Percentiles rank a stretch among this genome's conserved stretches.
Conservation (phyloP, 768 basidiomycete genomes). For the Naganishia onofrii region DNA sequence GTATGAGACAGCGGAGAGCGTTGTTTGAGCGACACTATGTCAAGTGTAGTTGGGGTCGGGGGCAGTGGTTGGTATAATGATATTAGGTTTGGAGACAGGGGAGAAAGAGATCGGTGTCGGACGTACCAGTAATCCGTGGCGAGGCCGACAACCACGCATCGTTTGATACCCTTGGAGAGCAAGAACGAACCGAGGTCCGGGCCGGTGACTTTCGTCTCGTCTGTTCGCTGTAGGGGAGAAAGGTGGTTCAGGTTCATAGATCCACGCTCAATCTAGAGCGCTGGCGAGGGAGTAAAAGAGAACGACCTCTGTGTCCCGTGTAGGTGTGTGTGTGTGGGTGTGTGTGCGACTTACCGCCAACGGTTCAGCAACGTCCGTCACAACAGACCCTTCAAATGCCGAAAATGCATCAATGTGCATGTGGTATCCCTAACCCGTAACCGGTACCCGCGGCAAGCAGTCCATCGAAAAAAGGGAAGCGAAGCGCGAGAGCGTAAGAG, state of each 20-base stretch:
- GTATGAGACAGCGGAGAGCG: slow-evolving; percentile 18
- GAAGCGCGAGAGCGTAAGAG: too few relatives aligned
- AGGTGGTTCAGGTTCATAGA: too few relatives aligned
- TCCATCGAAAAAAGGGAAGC: too few relatives aligned
- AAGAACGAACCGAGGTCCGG: slow-evolving; percentile 13
- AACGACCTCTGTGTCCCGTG: too few relatives aligned
- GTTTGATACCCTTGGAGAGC: slow-evolving; percentile 34
- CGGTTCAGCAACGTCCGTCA: not conserved
- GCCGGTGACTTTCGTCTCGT: not conserved
- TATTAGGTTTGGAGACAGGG: too few relatives aligned
- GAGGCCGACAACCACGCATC: slow-evolving; percentile 30
- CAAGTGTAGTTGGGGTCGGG: too few relatives aligned
- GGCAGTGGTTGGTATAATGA: too few relatives aligned
- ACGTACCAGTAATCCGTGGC: slow-evolving; percentile 6
- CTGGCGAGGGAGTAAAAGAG: too few relatives aligned
- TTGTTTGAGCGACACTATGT: slow-evolving; percentile 25
- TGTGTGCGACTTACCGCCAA: not conserved
- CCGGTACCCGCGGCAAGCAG: too few relatives aligned
- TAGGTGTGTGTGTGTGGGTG: too few relatives aligned
- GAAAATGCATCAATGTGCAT: slow-evolving; percentile 24
- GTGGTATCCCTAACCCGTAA: slow-evolving; percentile 56
- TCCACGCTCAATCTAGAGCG: too few relatives aligned
- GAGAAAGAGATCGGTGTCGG: too few relatives aligned
- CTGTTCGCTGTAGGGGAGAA: not conserved
- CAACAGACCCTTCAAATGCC: slow-evolving; percentile 18